These are phyloP conservation scores for Vitellaria paradoxa DNA, from an alignment of 179 eudicot species.

Conservation along the genomic window DNA sequence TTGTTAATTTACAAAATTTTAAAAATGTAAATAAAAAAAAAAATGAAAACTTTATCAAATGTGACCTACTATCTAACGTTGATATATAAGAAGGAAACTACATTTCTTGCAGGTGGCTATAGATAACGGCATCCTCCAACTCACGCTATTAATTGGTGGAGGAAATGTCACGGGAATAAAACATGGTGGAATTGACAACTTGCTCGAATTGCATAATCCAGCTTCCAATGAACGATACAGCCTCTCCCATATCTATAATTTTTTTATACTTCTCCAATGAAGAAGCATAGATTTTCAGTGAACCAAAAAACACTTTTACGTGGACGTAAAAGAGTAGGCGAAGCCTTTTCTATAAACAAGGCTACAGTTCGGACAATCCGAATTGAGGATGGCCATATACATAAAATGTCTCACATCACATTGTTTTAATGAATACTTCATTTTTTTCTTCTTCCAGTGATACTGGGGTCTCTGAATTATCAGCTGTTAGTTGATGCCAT, in stretches of 20 bases:
- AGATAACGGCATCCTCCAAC: slow-evolving; percentile 70
- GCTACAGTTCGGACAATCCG: not conserved
- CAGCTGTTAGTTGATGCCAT: too few species aligned
- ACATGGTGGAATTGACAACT: slow-evolving; percentile 47
- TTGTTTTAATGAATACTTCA: not conserved
- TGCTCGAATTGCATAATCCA: slow-evolving; percentile 42
- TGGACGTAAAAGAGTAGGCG: too few species aligned
- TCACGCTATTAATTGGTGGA: slow-evolving; percentile 62
- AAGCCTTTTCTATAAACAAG: not conserved
- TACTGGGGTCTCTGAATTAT: too few species aligned
- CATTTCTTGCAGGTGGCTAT: slow-evolving; percentile 45
- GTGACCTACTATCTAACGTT: too few species aligned
- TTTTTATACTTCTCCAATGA: too few species aligned
- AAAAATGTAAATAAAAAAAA: too few species aligned
- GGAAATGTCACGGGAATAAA: slow-evolving; percentile 49
- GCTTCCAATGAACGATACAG: slow-evolving; percentile 39
- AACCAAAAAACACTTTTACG: too few species aligned
- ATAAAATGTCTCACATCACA: too few species aligned
- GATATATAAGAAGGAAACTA: not conserved
- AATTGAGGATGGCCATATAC: not conserved
- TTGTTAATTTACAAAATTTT: too few species aligned
- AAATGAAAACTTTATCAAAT: too few species aligned
- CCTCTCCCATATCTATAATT: too few species aligned
- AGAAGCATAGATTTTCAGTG: too few species aligned
- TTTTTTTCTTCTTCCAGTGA: not conserved